A percentile compares a stretch with the other conserved stretches of the same genome.
phyloP scores from a whole-genome alignment of 2,329 filamentous ascomycete genomes.

The Fusarium pseudoanthophilum region DNA sequence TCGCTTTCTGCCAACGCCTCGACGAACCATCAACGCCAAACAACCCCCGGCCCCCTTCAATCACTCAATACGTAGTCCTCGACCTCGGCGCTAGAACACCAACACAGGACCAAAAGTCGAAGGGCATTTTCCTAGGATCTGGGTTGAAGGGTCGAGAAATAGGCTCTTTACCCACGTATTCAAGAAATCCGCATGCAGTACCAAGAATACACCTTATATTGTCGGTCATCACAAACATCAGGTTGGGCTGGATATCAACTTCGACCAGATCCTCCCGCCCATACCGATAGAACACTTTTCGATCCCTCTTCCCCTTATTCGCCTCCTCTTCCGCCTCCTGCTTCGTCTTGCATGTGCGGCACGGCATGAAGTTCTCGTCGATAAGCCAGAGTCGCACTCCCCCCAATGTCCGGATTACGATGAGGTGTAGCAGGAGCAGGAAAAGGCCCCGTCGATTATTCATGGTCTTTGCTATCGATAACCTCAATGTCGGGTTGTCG shows the following conservation, averaged over 20 bases:
- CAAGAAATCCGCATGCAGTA: background rate
- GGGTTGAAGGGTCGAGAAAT: background rate
- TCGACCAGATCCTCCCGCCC: background rate
- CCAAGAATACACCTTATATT: background rate
- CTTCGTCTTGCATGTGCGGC: background rate
- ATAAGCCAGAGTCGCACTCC: background rate
- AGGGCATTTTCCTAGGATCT: background rate
- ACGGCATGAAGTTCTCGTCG: background rate
- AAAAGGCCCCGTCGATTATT: background rate
- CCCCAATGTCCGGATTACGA: background rate
- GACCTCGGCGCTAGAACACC: slow-evolving; percentile 1
- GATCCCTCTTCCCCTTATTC: background rate
- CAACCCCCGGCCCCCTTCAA: background rate
- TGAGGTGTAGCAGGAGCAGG: background rate
- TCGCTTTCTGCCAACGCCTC: background rate
- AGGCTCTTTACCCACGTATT: background rate
- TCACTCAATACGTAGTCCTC: background rate
- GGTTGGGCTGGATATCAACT: background rate
- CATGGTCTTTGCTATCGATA: background rate
- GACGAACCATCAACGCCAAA: background rate
- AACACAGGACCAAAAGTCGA: background rate
- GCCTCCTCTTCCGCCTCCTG: background rate
- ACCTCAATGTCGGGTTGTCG: background rate
- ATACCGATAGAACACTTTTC: background rate
- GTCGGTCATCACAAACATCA: background rate